Conservation (phyloP, 129 eudicot genomes). For the Flaveria ramosissima region DNA sequence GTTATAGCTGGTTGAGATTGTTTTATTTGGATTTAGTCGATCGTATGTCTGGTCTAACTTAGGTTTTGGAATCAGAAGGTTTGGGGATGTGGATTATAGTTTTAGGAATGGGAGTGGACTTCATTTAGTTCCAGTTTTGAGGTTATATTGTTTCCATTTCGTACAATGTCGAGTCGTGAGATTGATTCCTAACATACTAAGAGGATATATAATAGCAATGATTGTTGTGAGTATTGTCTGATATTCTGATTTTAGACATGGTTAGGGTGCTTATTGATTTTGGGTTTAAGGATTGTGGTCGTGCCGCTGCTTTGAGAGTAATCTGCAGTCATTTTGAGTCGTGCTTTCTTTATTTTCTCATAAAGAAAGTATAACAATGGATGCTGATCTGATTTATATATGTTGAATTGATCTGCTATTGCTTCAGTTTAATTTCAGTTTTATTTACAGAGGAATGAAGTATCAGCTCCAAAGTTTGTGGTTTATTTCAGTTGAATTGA, state of each 20-base stretch:
- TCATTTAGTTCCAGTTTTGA: slow-evolving; percentile 14
- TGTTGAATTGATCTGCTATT: neutral
- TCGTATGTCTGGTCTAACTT: slow-evolving; percentile 7
- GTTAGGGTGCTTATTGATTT: slow-evolving; percentile 5
- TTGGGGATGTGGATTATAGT: neutral
- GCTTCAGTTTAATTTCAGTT: neutral
- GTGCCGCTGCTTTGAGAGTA: slow-evolving; percentile 8
- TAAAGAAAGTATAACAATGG: neutral
- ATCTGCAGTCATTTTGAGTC: neutral
- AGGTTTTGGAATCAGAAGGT: slow-evolving; percentile 6
- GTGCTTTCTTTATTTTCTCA: neutral
- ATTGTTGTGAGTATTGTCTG: slow-evolving; percentile 18
- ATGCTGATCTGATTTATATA: slow-evolving; percentile 11
- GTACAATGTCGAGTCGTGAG: neutral
- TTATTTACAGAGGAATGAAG: neutral
- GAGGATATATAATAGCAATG: neutral
- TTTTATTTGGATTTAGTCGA: neutral
- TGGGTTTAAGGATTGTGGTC: neutral
- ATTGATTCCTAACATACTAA: neutral
- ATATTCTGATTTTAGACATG: slow-evolving; percentile 13
- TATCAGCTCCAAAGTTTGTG: slow-evolving; percentile 12
- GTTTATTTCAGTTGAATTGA: slow-evolving; percentile 4
- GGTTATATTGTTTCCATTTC: neutral
- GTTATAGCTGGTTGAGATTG: neutral
- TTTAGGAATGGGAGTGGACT: neutral